Conservation (phyloP, 1,284 basidiomycete species). For the Cryptococcus deneoformans region DNA sequence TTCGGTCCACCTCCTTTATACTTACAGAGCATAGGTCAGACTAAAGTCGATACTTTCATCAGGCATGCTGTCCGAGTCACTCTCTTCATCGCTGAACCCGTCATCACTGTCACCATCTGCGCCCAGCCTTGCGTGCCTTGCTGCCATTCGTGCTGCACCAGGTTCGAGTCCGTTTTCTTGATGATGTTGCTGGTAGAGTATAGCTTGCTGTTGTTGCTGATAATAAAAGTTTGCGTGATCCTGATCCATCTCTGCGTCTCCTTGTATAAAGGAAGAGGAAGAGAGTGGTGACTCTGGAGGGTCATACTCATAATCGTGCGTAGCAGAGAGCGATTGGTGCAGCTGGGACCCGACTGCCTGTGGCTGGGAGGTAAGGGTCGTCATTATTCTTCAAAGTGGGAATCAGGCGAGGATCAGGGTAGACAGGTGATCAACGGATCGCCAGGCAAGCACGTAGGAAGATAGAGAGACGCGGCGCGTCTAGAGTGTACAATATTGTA, state of each 20-base stretch:
- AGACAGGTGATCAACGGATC: too few species aligned
- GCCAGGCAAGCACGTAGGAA: too few species aligned
- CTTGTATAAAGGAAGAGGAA: constrained; percentile 14
- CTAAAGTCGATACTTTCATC: constrained; percentile 56
- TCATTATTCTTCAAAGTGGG: too few species aligned
- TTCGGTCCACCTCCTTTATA: neutral
- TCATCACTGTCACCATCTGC: constrained; percentile 25
- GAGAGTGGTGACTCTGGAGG: neutral
- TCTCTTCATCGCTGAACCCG: constrained; percentile 39
- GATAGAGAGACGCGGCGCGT: too few species aligned
- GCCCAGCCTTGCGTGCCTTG: constrained; percentile 2
- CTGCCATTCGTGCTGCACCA: constrained; percentile 1
- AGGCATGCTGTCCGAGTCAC: constrained; percentile 47
- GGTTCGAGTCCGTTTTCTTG: constrained; percentile 14
- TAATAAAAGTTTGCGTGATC: constrained; percentile 57
- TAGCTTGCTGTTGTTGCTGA: constrained; percentile 30
- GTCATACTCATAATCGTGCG: constrained; percentile 29
- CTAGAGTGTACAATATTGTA: too few species aligned
- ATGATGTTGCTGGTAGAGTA: constrained; percentile 34
- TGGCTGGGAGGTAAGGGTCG: too few species aligned
- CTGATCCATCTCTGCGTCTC: constrained; percentile 37
- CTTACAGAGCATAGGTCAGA: constrained; percentile 57
- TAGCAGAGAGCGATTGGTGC: constrained; percentile 24
- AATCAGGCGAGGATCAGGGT: too few species aligned
- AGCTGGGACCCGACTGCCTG: constrained; percentile 3